Evolutionary conservation across 2,329 filamentous ascomycete species (phyloP).

Genomic region (Aureobasidium sp.): DNA sequence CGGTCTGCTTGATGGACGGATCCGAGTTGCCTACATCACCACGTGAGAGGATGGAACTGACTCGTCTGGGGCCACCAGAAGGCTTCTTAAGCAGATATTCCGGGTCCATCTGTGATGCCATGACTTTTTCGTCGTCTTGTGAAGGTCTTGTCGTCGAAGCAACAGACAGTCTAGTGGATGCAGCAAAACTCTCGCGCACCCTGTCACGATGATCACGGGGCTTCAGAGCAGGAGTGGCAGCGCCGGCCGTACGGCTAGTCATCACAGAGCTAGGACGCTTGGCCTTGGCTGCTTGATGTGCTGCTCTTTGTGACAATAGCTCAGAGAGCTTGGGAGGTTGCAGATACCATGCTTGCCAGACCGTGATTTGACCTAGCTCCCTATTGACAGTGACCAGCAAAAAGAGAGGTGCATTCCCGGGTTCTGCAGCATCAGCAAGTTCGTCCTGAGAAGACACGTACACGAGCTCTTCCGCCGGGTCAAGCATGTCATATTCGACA

Average conservation of each 20-base stretch:
- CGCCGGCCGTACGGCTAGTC: slow-evolving; percentile 58
- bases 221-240: slow-evolving; percentile 63
- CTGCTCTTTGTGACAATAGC: slow-evolving; percentile 35
- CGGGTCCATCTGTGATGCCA: slow-evolving; percentile 45
- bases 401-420: slow-evolving; percentile 47
- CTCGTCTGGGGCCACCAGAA: slow-evolving; percentile 58
- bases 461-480: slow-evolving; percentile 72
- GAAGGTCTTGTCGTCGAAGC: slow-evolving; percentile 19
- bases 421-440: slow-evolving; percentile 40
- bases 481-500: slow-evolving; percentile 55
- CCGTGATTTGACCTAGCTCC: slow-evolving; percentile 67
- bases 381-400: slow-evolving; percentile 76
- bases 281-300: slow-evolving; percentile 38
- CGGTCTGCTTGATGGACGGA: slow-evolving; percentile 11
- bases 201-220: slow-evolving; percentile 54
- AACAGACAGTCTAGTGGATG: slow-evolving; percentile 32
- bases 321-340: slow-evolving; percentile 52
- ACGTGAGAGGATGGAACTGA: slow-evolving; percentile 85
- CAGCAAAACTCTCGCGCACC: slow-evolving; percentile 71
- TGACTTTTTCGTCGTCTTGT: slow-evolving; percentile 37
- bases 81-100: slow-evolving; percentile 47
- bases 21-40: slow-evolving; percentile 63
- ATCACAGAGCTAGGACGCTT: slow-evolving; percentile 61
- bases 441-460: slow-evolving; percentile 67
- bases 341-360: slow-evolving; percentile 79